Conservation (phyloP, 2,329 filamentous ascomycete genomes). For the Xylogone sp. region DNA sequence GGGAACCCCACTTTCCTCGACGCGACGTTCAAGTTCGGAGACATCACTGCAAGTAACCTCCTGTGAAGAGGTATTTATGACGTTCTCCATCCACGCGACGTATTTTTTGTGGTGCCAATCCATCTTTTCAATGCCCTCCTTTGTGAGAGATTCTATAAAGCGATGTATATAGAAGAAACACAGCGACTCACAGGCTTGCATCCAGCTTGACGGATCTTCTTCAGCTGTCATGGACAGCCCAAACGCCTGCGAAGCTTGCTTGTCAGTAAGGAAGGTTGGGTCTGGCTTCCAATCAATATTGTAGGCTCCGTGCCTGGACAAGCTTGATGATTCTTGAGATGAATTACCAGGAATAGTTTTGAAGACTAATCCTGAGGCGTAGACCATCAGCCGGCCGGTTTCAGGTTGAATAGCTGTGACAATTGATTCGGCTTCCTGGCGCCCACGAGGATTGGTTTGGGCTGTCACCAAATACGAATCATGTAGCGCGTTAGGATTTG, state of each 20-base stretch:
- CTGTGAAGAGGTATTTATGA: neutral
- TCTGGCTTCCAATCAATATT: conserved; percentile 4
- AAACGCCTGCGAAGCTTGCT: conserved; percentile 12
- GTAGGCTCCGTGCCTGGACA: conserved; percentile 10
- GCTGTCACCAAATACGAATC: conserved; percentile 15
- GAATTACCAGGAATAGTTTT: conserved; percentile 7
- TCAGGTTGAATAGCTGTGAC: conserved; percentile 11
- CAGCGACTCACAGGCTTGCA: conserved; percentile 13
- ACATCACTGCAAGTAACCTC: conserved; percentile 1
- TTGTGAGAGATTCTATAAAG: neutral
- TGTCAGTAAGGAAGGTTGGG: conserved; percentile 1
- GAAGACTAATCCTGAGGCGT: conserved; percentile 16
- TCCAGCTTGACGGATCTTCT: conserved; percentile 14
- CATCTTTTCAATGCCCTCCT: neutral
- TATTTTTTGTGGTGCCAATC: conserved; percentile 5
- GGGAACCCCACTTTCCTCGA: conserved; percentile 6
- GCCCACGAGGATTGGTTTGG: conserved; percentile 5
- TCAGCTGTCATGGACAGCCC: conserved; percentile 5
- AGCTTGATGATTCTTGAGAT: neutral
- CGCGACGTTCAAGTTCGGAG: conserved; percentile 8
- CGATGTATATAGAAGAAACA: conserved; percentile 10
- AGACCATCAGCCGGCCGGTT: conserved; percentile 11
- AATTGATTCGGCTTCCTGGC: conserved; percentile 9
- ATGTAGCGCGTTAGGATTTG: conserved; percentile 3
- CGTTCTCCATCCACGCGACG: conserved; percentile 13